These are phyloP conservation scores for Geotrichum klebahnii DNA, from an alignment of 1,139 yeast genomes.

Conservation along the genomic window DNA sequence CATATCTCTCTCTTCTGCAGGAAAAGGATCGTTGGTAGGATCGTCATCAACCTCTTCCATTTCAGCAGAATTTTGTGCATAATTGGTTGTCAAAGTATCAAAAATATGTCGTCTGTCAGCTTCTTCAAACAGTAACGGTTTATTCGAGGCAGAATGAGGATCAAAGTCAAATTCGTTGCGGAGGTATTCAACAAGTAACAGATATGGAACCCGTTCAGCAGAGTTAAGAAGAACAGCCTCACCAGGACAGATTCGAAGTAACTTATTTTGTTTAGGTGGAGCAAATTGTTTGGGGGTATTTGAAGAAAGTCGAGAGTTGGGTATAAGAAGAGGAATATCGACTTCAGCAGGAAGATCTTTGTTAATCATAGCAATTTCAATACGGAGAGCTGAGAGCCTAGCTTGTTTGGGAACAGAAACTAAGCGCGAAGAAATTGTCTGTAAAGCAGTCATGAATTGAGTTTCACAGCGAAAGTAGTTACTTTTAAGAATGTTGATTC, in stretches of 20 bases:
- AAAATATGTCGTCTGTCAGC: slow-evolving; percentile 53
- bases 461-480: slow-evolving; percentile 86
- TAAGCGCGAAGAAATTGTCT: slow-evolving; percentile 75
- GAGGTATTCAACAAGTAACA: slow-evolving; percentile 73
- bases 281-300: no score
- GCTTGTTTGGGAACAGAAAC: slow-evolving; percentile 92
- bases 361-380: slow-evolving; percentile 80
- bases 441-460: slow-evolving; percentile 83
- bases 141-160: slow-evolving; percentile 60
- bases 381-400: slow-evolving; percentile 76
- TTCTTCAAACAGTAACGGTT: slow-evolving; percentile 44
- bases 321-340: slow-evolving; percentile 84
- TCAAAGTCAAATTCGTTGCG: slow-evolving; percentile 85
- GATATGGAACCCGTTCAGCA: slow-evolving; percentile 92
- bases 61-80: not conserved
- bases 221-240: slow-evolving; percentile 94
- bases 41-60: slow-evolving; percentile 12
- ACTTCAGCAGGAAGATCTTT: slow-evolving; percentile 87
- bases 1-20: slow-evolving; percentile 31
- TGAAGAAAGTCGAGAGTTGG: slow-evolving; percentile 38
- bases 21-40: slow-evolving; percentile 19
- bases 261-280: slow-evolving; percentile 61
- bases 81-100: slow-evolving; percentile 40
- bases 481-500: slow-evolving; percentile 58
- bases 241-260: slow-evolving; percentile 78